Percentiles rank a stretch among this genome's conserved stretches.
phyloP scores from a whole-genome alignment of 176 grass and related monocot species.

The Oryza australiensis region DNA sequence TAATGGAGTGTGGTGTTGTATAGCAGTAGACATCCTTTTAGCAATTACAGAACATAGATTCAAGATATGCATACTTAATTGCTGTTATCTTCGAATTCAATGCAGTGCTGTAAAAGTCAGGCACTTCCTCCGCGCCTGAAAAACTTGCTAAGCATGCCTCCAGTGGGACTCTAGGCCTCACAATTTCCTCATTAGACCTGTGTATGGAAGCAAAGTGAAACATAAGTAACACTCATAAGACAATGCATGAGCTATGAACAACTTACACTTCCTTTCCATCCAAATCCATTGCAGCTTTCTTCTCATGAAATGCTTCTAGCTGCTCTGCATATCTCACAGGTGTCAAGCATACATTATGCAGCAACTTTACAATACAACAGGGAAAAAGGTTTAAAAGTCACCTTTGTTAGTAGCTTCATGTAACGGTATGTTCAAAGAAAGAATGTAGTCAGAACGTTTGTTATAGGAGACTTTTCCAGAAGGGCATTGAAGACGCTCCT shows the following conservation, averaged over 20 bases:
- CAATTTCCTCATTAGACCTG: conserved; percentile 82
- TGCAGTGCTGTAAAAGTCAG: conserved; percentile 88
- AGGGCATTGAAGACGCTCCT: conserved; percentile 88
- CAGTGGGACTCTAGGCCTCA: conserved; percentile 86
- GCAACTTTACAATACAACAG: neutral
- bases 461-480: conserved; percentile 99
- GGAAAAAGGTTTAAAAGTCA: conserved; percentile 29
- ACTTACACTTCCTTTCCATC: conserved; percentile 88
- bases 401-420: conserved; percentile 93
- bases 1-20: neutral
- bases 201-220: conserved; percentile 13
- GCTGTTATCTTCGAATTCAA: conserved; percentile 92
- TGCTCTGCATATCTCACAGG: conserved; percentile 61
- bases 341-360: conserved; percentile 39
- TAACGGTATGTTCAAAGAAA: conserved; percentile 91
- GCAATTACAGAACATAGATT: conserved; percentile 1
- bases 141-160: conserved; percentile 91
- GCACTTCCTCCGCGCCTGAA: conserved; percentile 77
- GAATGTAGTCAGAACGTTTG: conserved; percentile 68
- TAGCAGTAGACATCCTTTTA: neutral
- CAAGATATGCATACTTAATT: conserved; percentile 69
- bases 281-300: conserved; percentile 69
- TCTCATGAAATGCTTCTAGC: conserved; percentile 78
- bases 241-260: conserved; percentile 6
- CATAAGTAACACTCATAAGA: neutral